Percentiles rank a stretch among this genome's conserved stretches.
These are phyloP conservation scores for Rostrohypoxylon terebratum DNA, from an alignment of 495 filamentous ascomycete species.

Conservation along the genomic window DNA sequence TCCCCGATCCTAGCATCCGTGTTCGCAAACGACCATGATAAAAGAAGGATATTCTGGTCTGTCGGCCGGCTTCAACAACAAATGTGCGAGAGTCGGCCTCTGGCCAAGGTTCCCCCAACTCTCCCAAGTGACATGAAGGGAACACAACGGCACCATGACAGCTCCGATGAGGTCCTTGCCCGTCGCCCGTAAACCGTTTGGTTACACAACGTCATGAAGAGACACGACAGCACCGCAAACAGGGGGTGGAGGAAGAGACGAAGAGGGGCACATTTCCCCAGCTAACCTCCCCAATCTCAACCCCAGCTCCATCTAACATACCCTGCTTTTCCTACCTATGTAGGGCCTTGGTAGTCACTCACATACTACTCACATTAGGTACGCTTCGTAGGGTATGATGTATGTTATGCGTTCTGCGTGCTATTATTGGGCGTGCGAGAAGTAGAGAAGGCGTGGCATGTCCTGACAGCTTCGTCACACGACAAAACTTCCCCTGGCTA, in stretches of 20 bases:
- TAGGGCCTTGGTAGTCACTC: not conserved
- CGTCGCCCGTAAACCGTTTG: not conserved
- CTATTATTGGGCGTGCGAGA: not conserved
- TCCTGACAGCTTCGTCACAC: constrained; percentile 40
- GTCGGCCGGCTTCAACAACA: constrained; percentile 30
- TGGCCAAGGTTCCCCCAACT: constrained; percentile 37
- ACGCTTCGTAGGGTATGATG: constrained; percentile 3
- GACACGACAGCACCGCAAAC: constrained; percentile 35
- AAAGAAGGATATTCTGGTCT: constrained; percentile 32
- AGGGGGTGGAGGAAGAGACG: constrained; percentile 19
- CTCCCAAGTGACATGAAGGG: constrained; percentile 28
- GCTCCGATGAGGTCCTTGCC: constrained; percentile 40
- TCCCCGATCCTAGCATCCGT: constrained; percentile 37
- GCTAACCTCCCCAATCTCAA: constrained; percentile 14
- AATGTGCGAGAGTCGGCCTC: constrained; percentile 35
- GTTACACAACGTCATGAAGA: constrained; percentile 33
- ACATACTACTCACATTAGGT: not conserved
- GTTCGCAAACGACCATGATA: constrained; percentile 22
- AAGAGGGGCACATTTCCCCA: constrained; percentile 29
- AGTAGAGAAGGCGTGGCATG: constrained; percentile 20
- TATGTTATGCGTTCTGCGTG: not conserved
- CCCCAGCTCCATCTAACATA: constrained; percentile 8
- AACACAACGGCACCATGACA: constrained; percentile 26
- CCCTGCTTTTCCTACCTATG: no score
- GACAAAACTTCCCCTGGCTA: constrained; percentile 35